Base-by-base conservation (phyloP, 2,329 filamentous ascomycete species). In the Escovopsis weberi region DNA sequence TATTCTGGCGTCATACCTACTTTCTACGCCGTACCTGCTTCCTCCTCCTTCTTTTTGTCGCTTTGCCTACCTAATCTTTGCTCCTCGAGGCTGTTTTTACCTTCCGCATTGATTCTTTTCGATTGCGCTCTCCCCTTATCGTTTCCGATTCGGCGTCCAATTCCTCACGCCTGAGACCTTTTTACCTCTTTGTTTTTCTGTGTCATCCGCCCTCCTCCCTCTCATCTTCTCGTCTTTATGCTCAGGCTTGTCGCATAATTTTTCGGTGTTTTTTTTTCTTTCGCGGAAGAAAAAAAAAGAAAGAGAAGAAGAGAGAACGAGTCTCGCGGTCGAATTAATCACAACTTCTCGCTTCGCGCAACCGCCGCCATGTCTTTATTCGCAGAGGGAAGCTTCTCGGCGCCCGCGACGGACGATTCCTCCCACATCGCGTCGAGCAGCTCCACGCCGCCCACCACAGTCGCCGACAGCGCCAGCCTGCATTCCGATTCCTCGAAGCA, bases 391-490 rank as follows among this genome's bases (percentile, higher is more conserved):
- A 56, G 53, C 53, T 55, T 60, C 46, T 53, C 49, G 32, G 48
- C 45, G 32, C 41, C 48, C 36, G 53, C 58, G 42, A 57, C 58
- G 42, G 66, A 69, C 45, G 59, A 59, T 37, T 68, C 67, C 40
- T 69, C 65, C 54, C 60, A 72, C 51, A 63, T 70, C 66, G 70
- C 71, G 64, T 75, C 72, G 40, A 63, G 68, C 26, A 70, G 66
- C 52, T 80, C 75, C 18, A 82, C 80, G 44, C 79, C 80, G 38
- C 76, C 78, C 23, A 83, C 79, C 39, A 82, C 75, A 50, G 64
- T 79, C 50, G 74, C 72, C 54, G 79, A 82, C 57, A 69, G 66
- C 51, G 68, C 66, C 46, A 81, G 77, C 60, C 63, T 78, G 44
- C 65, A 67, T 42, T 73, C 72, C 35, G 60, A 63, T 41, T 48